These are phyloP conservation scores for Obelidium mucronatum DNA, from an alignment of 192 early-diverging fungal species.

Conservation along the genomic window DNA sequence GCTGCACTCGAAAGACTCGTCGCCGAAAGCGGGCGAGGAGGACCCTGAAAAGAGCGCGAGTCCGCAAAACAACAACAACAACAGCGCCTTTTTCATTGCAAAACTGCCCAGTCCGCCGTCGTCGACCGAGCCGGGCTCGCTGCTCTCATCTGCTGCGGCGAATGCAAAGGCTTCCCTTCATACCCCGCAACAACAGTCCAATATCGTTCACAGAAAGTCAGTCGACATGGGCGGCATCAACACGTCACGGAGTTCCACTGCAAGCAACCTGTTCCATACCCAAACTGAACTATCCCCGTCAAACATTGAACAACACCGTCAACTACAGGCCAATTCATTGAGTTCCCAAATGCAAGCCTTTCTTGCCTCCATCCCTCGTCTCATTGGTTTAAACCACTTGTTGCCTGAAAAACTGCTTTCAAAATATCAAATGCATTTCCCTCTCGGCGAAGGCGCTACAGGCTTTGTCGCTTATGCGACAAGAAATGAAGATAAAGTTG, in stretches of 20 bases:
- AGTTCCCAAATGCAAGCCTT: background rate
- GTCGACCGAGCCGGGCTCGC: background rate
- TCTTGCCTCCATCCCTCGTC: constrained; percentile 8
- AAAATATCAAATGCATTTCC: background rate
- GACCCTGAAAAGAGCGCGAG: no score
- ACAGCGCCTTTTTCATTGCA: background rate
- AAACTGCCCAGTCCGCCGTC: background rate
- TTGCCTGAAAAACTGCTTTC: constrained; percentile 4
- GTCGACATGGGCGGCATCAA: no score
- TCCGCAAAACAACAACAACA: no score
- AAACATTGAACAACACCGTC: background rate
- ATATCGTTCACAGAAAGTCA: no score
- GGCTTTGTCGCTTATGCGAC: constrained; percentile 27
- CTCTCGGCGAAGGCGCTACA: constrained; percentile 30
- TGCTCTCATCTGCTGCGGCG: background rate
- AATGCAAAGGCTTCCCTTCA: background rate
- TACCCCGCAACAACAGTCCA: background rate
- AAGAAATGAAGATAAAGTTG: constrained; percentile 42
- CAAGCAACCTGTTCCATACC: no score
- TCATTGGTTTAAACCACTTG: background rate
- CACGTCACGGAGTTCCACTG: no score
- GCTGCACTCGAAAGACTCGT: no score
- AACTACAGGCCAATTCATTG: background rate
- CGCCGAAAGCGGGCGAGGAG: no score
- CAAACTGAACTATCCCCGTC: no score